Evolutionary conservation across 176 grass and related monocot genomes (phyloP).

Genomic region (Aegilops tauschii): DNA sequence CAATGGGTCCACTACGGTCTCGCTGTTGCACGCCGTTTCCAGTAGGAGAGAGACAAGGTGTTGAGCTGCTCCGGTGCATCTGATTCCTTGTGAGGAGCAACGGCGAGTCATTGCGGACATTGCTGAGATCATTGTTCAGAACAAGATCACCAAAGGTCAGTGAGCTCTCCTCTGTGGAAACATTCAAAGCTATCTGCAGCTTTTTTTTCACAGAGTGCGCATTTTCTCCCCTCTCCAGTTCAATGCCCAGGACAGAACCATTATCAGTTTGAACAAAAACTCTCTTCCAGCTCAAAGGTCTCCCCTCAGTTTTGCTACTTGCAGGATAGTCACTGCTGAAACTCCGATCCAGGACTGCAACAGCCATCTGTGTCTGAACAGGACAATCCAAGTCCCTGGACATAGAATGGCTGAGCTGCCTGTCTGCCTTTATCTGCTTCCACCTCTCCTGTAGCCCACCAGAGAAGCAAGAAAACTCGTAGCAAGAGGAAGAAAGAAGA

Average conservation of each 20-base stretch:
- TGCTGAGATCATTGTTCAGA: slow-evolving; percentile 85
- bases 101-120: slow-evolving; percentile 79
- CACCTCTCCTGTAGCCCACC: slow-evolving; percentile 34
- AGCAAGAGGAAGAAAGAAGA: slow-evolving; percentile 17
- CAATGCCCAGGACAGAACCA: slow-evolving; percentile 79
- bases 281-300: slow-evolving; percentile 72
- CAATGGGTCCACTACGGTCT: slow-evolving; percentile 71
- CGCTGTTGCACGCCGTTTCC: slow-evolving; percentile 53
- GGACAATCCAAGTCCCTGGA: slow-evolving; percentile 78
- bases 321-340: slow-evolving; percentile 67
- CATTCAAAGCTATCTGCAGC: slow-evolving; percentile 74
- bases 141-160: slow-evolving; percentile 82
- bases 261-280: slow-evolving; percentile 94
- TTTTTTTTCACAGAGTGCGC: slow-evolving; percentile 88
- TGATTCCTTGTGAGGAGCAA: slow-evolving; percentile 77
- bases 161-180: slow-evolving; percentile 87
- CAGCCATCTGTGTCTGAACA: slow-evolving; percentile 96
- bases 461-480: slow-evolving; percentile 25
- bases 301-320: slow-evolving; percentile 54
- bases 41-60: slow-evolving; percentile 84
- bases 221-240: slow-evolving; percentile 89
- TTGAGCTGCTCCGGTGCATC: slow-evolving; percentile 82
- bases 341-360: slow-evolving; percentile 57
- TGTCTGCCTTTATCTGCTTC: slow-evolving; percentile 34
- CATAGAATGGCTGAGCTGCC: slow-evolving; percentile 45